Percentiles rank a stretch among this genome's conserved stretches.
Evolutionary conservation across 306 rosid species (phyloP).

Genomic region (Acmispon strigosus): DNA sequence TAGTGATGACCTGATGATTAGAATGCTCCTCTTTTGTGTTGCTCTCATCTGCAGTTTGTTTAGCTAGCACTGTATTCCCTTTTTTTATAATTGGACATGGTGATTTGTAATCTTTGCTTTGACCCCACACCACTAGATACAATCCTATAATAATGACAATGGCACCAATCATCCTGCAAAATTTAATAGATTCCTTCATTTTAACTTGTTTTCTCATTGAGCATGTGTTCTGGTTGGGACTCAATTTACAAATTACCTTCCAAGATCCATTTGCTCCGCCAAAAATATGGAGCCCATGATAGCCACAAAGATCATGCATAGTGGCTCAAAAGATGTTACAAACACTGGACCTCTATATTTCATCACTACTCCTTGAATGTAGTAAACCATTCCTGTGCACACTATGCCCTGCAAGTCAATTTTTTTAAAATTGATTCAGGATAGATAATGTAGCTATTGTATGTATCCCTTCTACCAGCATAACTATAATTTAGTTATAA

Average conservation of each 20-base stretch:
- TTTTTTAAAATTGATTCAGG: background rate
- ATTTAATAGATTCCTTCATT: background rate
- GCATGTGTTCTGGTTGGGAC: background rate
- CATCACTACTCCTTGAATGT: conserved; percentile 83
- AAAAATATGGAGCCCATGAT: conserved; percentile 50
- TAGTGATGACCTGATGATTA: too few species aligned
- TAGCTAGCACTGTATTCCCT: conserved; percentile 10
- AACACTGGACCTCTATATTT: conserved; percentile 77
- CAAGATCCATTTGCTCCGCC: conserved; percentile 55
- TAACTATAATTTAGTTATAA: too few species aligned
- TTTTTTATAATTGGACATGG: conserved; percentile 1
- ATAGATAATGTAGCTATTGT: too few species aligned
- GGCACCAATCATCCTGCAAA: conserved; percentile 68
- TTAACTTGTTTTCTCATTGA: background rate
- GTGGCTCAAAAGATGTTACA: conserved; percentile 74
- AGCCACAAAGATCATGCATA: conserved; percentile 71
- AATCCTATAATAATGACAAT: conserved; percentile 46
- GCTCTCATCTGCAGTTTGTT: background rate
- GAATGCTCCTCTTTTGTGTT: too few species aligned
- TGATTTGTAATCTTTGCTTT: conserved; percentile 54
- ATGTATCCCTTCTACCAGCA: too few species aligned
- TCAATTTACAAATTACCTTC: conserved; percentile 46
- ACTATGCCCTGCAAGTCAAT: conserved; percentile 58
- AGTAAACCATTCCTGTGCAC: conserved; percentile 67
- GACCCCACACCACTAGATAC: conserved; percentile 79